phyloP scores from a whole-genome alignment of 2,329 filamentous ascomycete species.

The Lasiodiplodia sp. region DNA sequence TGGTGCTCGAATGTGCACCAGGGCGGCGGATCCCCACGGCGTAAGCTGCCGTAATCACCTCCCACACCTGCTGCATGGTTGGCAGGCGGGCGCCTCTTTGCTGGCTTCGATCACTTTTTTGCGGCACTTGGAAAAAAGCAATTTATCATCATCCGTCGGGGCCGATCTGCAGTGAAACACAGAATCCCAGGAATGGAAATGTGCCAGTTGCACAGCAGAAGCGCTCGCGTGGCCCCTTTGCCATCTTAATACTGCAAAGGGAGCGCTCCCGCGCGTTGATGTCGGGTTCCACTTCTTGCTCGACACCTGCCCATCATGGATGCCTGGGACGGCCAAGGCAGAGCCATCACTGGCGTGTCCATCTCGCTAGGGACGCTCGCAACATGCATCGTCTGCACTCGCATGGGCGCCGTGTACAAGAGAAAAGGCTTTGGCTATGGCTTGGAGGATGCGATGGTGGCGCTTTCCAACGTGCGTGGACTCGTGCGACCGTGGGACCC shows the following conservation, averaged over 20 bases:
- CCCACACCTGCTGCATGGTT: background rate
- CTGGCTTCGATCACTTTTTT: background rate
- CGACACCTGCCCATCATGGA: slow-evolving; percentile 29
- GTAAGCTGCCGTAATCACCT: background rate
- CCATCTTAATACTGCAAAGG: slow-evolving; percentile 2
- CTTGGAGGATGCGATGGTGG: slow-evolving; percentile 38
- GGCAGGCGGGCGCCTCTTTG: background rate
- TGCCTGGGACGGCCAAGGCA: slow-evolving; percentile 37
- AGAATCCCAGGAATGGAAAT: background rate
- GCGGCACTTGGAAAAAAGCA: slow-evolving; percentile 1
- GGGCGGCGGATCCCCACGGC: background rate
- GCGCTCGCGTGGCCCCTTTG: slow-evolving; percentile 7
- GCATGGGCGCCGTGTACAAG: slow-evolving; percentile 35
- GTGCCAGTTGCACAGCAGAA: slow-evolving; percentile 13
- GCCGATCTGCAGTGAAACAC: background rate
- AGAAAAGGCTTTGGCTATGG: slow-evolving; percentile 39
- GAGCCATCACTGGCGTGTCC: slow-evolving; percentile 37
- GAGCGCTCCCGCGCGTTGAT: background rate
- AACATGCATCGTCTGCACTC: slow-evolving; percentile 33
- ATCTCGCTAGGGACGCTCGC: slow-evolving; percentile 35
- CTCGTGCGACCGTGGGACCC: background rate
- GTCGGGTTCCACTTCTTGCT: background rate
- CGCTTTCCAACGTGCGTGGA: slow-evolving; percentile 35
- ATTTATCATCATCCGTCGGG: slow-evolving; percentile 10
- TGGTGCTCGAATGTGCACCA: background rate